Base-by-base conservation (phyloP, 495 filamentous ascomycete species). In the Neurospora cerealis region DNA sequence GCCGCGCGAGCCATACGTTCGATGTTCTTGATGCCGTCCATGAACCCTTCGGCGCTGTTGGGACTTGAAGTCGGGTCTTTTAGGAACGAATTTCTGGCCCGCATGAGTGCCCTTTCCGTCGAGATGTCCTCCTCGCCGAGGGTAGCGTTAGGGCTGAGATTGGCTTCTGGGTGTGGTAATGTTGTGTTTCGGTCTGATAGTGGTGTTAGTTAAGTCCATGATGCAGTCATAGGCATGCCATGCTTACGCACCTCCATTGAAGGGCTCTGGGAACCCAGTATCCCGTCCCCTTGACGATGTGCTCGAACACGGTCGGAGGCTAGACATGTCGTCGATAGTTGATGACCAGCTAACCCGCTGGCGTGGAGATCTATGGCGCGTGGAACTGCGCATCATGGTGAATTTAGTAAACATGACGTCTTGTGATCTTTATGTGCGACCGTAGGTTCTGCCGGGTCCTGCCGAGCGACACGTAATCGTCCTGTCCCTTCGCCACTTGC, bases 261-360 rank as follows among this genome's bases (percentile, higher is more conserved):
- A 81, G 8, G 75, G 41, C 44, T 82, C 81, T 13, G 81, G 81
- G 41, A 83, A 83, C 32, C 81, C 81, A 15, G 81, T 83, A 73
- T 81, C 75, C 42, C 78, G 74, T 39, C 69, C 66, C 69, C 73
- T 72, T 37, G 78, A 42, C 32, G 78, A 78, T 24, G 70, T 60
- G 6, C 73, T 76, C n/a, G 79, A 77, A 40, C 76, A 77, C 34
- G 39, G 66, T 8, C 77, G 77, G 8, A 76, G 72, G 39, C 54
- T 71, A 28, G 32, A 37, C 76, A 80, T 78, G 72, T 69, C 60
- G 46, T 76, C 79, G 28, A 41, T 40, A 15, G 69, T 74, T 42
- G 71, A 77, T 17, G 54, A 62, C 24, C 5, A 62, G 28, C 74
- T 71, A 76, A 36, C 76, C 76, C 44, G 46, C n/a, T 69, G 72